phyloP scores from a whole-genome alignment of 2,329 filamentous ascomycete species.

The Ophiocordyceps unilateralis region DNA sequence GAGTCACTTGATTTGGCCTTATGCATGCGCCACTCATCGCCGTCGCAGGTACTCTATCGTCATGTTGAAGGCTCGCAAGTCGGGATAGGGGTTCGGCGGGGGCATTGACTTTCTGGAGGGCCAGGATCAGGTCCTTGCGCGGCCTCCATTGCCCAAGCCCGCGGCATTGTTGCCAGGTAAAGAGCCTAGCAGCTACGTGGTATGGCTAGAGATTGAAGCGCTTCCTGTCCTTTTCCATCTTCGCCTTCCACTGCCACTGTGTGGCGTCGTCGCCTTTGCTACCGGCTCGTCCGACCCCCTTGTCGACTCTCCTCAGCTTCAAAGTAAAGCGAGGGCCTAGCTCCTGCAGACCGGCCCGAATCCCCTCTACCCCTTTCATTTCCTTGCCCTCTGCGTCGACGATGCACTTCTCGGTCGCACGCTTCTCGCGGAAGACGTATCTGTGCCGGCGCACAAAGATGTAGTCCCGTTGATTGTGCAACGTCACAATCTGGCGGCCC shows the following conservation, averaged over 20 bases:
- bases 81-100: not conserved
- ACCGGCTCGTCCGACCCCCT: conserved; percentile 57
- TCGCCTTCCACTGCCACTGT: conserved; percentile 93
- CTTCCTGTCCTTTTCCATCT: conserved; percentile 87
- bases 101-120: not conserved
- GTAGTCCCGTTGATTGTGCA: conserved; percentile 92
- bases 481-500: conserved; percentile 75
- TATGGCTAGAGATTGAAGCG: conserved; percentile 64
- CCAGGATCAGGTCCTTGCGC: no score
- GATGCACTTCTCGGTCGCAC: conserved; percentile 72
- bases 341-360: conserved; percentile 80
- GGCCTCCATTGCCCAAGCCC: not conserved
- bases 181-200: not conserved
- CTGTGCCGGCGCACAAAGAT: conserved; percentile 84
- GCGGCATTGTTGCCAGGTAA: not conserved
- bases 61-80: conserved; percentile 20
- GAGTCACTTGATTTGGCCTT: conserved; percentile 24
- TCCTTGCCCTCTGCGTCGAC: conserved; percentile 66
- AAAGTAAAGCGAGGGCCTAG: conserved; percentile 59
- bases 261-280: conserved; percentile 56
- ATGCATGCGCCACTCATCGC: not conserved
- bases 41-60: conserved; percentile 26
- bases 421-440: conserved; percentile 85
- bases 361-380: conserved; percentile 68
- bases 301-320: conserved; percentile 81